These are phyloP conservation scores for Backusella circina DNA, from an alignment of 192 early-diverging fungal genomes.

Conservation along the genomic window DNA sequence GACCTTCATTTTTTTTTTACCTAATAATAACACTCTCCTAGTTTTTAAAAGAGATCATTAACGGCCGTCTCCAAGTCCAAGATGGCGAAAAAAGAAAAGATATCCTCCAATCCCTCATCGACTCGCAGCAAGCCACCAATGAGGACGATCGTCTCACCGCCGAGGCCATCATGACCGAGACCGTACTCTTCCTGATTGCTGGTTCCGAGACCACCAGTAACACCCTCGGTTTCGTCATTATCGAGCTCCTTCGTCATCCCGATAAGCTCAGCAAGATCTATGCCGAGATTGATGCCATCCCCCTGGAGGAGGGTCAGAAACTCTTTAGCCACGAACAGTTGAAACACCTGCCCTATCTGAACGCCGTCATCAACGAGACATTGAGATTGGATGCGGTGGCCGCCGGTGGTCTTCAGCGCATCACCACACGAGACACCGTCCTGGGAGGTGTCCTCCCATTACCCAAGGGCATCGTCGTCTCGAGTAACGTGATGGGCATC, in stretches of 20 bases:
- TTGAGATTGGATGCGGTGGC: constrained; percentile 41
- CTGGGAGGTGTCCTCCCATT: constrained; percentile 42
- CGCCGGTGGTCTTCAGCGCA: constrained; percentile 31
- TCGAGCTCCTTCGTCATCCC: constrained; percentile 20
- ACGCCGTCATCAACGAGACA: constrained; percentile 53
- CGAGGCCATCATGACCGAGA: constrained; percentile 38
- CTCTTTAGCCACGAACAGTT: constrained; percentile 30
- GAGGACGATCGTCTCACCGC: constrained; percentile 34
- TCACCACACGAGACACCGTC: constrained; percentile 34
- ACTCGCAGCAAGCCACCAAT: constrained; percentile 30
- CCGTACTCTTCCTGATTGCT: constrained; percentile 37
- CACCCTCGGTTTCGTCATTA: constrained; percentile 24
- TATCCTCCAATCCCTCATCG: constrained; percentile 44
- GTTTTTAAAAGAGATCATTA: constrained; percentile 23
- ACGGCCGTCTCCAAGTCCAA: constrained; percentile 2
- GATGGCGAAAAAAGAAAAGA: constrained; percentile 26
- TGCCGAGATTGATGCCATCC: constrained; percentile 19
- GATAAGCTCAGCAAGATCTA: not conserved
- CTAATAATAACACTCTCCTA: not conserved
- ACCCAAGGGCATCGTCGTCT: constrained; percentile 31
- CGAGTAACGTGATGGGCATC: not conserved
- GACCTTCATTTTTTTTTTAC: no score
- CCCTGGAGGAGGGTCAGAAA: not conserved
- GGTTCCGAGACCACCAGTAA: constrained; percentile 34
- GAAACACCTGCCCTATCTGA: constrained; percentile 44